Conservation (phyloP, 2,329 filamentous ascomycete species). For the Apiospora phragmitis region DNA sequence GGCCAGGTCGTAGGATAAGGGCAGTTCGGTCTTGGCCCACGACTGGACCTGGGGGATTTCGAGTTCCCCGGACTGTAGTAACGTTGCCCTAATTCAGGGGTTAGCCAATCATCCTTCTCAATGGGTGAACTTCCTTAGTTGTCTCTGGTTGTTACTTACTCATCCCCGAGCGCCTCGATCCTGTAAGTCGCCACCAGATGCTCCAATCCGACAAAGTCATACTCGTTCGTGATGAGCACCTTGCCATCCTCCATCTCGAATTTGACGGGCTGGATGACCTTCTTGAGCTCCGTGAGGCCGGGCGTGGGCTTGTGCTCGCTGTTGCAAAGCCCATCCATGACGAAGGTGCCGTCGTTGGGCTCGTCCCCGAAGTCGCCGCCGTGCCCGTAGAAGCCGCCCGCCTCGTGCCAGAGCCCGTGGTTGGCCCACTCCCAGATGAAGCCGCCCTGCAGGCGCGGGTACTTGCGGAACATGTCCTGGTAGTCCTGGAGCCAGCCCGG, state of each 20-base stretch:
- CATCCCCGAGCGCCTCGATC: slow-evolving; percentile 41
- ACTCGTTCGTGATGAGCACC: slow-evolving; percentile 47
- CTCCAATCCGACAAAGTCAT: slow-evolving; percentile 48
- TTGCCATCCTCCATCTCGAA: slow-evolving; percentile 37
- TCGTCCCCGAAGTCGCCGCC: slow-evolving; percentile 58
- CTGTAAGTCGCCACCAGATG: slow-evolving; percentile 45
- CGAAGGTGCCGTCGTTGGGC: slow-evolving; percentile 61
- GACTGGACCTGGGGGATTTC: slow-evolving; percentile 42
- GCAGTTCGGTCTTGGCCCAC: slow-evolving; percentile 35
- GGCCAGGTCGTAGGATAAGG: slow-evolving; percentile 30
- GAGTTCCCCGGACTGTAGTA: slow-evolving; percentile 38
- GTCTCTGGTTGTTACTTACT: slow-evolving; percentile 38
- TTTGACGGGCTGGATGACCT: slow-evolving; percentile 56
- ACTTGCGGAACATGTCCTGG: slow-evolving; percentile 59
- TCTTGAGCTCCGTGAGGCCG: slow-evolving; percentile 57
- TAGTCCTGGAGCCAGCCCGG: slow-evolving; percentile 71
- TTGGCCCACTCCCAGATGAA: slow-evolving; percentile 69
- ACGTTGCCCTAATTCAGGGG: slow-evolving; percentile 17
- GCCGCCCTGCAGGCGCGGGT: slow-evolving; percentile 65
- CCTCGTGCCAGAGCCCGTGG: slow-evolving; percentile 54
- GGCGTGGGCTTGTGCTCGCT: slow-evolving; percentile 57
- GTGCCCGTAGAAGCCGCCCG: slow-evolving; percentile 54
- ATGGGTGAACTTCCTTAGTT: not conserved
- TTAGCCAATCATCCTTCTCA: slow-evolving; percentile 11
- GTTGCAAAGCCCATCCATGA: slow-evolving; percentile 60